Conservation (phyloP, 768 basidiomycete genomes). For the Lepiota venenata region DNA sequence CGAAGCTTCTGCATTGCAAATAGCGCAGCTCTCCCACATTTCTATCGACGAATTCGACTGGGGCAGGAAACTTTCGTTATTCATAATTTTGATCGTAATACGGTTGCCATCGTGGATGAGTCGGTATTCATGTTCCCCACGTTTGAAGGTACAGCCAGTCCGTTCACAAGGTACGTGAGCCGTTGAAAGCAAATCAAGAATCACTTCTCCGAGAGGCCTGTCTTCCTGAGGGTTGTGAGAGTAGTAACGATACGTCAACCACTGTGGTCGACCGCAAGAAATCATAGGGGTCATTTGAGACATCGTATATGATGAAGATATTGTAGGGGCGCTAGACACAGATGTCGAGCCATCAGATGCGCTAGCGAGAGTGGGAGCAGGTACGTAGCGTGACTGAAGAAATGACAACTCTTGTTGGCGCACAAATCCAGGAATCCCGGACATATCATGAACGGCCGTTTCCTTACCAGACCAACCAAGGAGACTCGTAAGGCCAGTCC, state of each 20-base stretch:
- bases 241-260: constrained; percentile 51
- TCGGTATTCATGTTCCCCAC: constrained; percentile 42
- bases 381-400: constrained; percentile 42
- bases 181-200: constrained; percentile 28
- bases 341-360: not conserved
- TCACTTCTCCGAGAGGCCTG: constrained; percentile 38
- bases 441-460: constrained; percentile 40
- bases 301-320: constrained; percentile 11
- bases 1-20: constrained; percentile 38
- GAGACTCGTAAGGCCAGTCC: constrained; percentile 45
- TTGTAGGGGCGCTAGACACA: not conserved
- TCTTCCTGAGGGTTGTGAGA: constrained; percentile 27
- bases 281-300: constrained; percentile 19
- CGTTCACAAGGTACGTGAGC: constrained; percentile 34
- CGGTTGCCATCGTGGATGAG: constrained; percentile 37
- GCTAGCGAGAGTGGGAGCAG: constrained; percentile 11
- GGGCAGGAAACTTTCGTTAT: constrained; percentile 2
- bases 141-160: constrained; percentile 28
- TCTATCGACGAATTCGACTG: constrained; percentile 22
- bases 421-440: constrained; percentile 49
- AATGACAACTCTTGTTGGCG: constrained; percentile 56
- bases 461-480: constrained; percentile 59
- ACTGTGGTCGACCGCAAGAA: constrained; percentile 42
- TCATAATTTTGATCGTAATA: constrained; percentile 24
- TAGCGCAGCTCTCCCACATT: constrained; percentile 48